A percentile compares a stretch with the other conserved stretches of the same genome.
These are phyloP conservation scores for Straminergon stramineum DNA, from an alignment of 225 moss, liverwort and hornwort species.

Conservation along the genomic window DNA sequence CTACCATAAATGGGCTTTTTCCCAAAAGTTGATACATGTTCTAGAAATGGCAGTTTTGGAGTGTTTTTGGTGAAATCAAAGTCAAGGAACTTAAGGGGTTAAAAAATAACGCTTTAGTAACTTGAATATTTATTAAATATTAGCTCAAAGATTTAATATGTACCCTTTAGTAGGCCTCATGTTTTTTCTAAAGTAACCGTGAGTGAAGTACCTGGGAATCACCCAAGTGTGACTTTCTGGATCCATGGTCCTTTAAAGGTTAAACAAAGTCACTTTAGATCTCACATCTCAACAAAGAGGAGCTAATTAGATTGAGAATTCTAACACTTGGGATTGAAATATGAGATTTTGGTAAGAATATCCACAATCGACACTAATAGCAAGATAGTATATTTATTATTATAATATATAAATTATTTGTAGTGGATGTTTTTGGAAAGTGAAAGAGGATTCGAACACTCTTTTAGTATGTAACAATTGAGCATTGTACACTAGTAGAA, in stretches of 20 bases:
- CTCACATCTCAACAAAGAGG: fast-evolving
- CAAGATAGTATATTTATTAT: background rate
- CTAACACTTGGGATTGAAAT: background rate
- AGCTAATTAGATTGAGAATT: fast-evolving
- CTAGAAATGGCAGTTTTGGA: too few species aligned
- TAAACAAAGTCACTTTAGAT: too few species aligned
- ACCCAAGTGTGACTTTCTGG: background rate
- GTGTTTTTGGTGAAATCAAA: too few species aligned
- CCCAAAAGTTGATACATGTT: too few species aligned
- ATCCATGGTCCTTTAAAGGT: background rate
- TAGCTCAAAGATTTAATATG: too few species aligned
- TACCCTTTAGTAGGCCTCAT: too few species aligned
- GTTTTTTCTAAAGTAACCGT: too few species aligned
- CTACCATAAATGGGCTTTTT: too few species aligned
- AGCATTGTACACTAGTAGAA: background rate
- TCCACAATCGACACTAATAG: background rate
- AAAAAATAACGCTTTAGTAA: too few species aligned
- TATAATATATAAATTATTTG: background rate
- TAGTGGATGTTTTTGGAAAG: background rate
- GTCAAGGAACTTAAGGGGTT: too few species aligned
- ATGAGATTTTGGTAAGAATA: background rate
- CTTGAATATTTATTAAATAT: too few species aligned
- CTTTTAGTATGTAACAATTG: background rate
- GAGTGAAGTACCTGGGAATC: too few species aligned
- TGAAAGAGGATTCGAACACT: background rate